phyloP scores from a whole-genome alignment of 2,329 filamentous ascomycete genomes.

The Cladosporium oxysporum region DNA sequence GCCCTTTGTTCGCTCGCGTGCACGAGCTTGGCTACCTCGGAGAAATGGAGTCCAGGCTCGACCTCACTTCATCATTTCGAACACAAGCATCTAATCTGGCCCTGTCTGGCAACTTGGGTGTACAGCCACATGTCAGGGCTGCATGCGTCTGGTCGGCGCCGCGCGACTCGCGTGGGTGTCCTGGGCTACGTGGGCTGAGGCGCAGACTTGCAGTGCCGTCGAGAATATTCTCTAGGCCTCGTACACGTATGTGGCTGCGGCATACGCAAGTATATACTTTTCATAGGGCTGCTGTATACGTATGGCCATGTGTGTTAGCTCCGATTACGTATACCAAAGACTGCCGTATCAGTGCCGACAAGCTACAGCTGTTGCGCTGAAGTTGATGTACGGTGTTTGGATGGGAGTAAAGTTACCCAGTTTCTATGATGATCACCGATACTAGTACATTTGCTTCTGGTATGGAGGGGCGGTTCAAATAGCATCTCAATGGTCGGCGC shows the following conservation, averaged over 20 bases:
- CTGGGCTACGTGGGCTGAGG: background rate
- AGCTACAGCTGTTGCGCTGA: background rate
- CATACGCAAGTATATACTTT: background rate
- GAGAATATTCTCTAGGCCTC: background rate
- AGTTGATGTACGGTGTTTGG: background rate
- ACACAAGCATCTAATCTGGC: background rate
- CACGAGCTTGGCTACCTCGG: background rate
- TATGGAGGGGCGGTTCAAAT: too few species aligned
- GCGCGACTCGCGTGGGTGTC: background rate
- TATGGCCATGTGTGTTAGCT: background rate
- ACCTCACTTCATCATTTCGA: background rate
- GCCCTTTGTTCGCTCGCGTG: slow-evolving; percentile 3
- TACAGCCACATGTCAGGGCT: background rate
- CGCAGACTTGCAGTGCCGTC: background rate
- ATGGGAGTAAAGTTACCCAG: background rate
- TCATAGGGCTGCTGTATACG: background rate
- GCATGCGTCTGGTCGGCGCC: background rate
- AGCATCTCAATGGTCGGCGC: background rate
- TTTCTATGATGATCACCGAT: background rate
- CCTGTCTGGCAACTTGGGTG: background rate
- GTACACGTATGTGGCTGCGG: background rate
- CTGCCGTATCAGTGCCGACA: background rate
- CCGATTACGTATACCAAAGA: background rate
- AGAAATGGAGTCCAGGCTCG: background rate
- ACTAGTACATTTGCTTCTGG: background rate